Conservation (phyloP, 2,329 filamentous ascomycete genomes). For the Fusarium napiforme region DNA sequence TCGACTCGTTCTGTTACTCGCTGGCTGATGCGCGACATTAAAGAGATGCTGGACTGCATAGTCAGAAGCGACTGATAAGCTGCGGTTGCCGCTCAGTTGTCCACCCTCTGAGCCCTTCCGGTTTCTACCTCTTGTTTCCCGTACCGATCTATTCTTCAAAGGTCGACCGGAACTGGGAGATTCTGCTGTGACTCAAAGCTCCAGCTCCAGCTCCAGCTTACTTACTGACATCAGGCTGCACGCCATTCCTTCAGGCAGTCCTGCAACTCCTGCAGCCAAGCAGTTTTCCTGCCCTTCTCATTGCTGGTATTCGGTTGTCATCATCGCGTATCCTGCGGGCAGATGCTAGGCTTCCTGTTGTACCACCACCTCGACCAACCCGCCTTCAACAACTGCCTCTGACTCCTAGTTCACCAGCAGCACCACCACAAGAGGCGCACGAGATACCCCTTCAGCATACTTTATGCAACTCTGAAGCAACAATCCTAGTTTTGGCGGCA, state of each 20-base stretch:
- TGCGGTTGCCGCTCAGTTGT: constrained; percentile 43
- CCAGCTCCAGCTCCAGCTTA: constrained; percentile 19
- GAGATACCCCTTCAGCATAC: constrained; percentile 39
- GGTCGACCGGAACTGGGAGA: constrained; percentile 30
- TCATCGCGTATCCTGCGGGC: constrained; percentile 19
- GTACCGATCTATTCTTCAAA: constrained; percentile 28
- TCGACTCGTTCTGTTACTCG: constrained; percentile 37
- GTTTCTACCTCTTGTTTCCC: constrained; percentile 37
- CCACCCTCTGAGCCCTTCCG: constrained; percentile 38
- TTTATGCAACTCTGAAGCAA: constrained; percentile 35
- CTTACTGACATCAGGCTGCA: constrained; percentile 29
- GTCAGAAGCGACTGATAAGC: constrained; percentile 45
- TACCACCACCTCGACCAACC: constrained; percentile 37
- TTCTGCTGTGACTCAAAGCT: constrained; percentile 25
- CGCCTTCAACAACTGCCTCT: constrained; percentile 28
- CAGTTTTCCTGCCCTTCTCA: constrained; percentile 14
- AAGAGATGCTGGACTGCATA: constrained; percentile 40
- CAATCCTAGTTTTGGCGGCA: constrained; percentile 31
- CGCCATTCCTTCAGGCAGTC: constrained; percentile 16
- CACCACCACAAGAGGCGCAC: constrained; percentile 36
- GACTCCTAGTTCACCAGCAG: constrained; percentile 26
- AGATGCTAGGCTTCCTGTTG: constrained; percentile 32
- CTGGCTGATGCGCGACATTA: constrained; percentile 41
- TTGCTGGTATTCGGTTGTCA: constrained; percentile 14
- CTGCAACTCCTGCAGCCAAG: constrained; percentile 27